Evolutionary conservation across 441 rosid genomes (phyloP).

Genomic region (Pelargonium myrrhifolium): DNA sequence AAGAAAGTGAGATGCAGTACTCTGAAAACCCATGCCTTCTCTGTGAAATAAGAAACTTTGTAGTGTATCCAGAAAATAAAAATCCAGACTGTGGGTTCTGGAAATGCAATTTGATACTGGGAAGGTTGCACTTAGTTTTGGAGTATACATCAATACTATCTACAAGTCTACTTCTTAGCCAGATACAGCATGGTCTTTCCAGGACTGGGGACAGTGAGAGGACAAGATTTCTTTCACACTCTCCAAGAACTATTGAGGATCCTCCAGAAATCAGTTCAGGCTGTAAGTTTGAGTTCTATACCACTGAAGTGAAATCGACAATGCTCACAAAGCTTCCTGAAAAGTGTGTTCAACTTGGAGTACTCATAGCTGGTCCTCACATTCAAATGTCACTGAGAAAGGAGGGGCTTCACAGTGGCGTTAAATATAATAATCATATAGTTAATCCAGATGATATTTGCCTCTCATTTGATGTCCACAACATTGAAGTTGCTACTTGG

Average conservation of each 20-base stretch:
- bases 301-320: conserved; percentile 33
- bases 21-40: conserved; percentile 60
- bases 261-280: conserved; percentile 33
- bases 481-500: conserved; percentile 56
- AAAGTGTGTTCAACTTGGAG: conserved; percentile 63
- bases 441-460: conserved; percentile 35
- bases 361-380: conserved; percentile 62
- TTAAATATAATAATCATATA: conserved; percentile 19
- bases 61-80: conserved; percentile 38
- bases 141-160: conserved; percentile 50
- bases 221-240: conserved; percentile 27
- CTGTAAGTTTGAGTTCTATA: conserved; percentile 32
- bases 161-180: conserved; percentile 47
- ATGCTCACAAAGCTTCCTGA: conserved; percentile 51
- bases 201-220: conserved; percentile 29
- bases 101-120: conserved; percentile 57
- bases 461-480: conserved; percentile 55
- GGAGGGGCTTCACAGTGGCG: conserved; percentile 25
- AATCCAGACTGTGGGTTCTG: conserved; percentile 43
- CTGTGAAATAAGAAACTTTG: conserved; percentile 48
- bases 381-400: conserved; percentile 43
- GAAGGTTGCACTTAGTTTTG: conserved; percentile 54
- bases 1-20: conserved; percentile 38
- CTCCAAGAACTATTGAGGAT: conserved; percentile 25
- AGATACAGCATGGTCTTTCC: conserved; percentile 40